Conservation (phyloP, 1,139 yeast species). For the Meyerozyma athensensis region DNA sequence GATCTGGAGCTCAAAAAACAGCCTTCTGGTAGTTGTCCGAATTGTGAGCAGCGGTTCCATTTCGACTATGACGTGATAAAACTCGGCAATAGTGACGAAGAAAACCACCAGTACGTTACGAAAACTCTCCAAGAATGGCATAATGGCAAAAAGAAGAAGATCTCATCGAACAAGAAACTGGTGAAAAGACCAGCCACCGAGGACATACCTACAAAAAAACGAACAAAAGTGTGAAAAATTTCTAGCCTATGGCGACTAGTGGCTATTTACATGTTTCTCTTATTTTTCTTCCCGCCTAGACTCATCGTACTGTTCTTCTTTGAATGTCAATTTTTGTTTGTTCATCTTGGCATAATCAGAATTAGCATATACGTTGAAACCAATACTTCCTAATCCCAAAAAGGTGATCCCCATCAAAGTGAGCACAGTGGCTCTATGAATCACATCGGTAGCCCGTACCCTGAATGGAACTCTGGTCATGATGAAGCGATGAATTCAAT, state of each 20-base stretch:
- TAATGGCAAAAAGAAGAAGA: neutral
- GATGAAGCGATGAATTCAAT: conserved; percentile 14
- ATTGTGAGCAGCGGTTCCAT: conserved; percentile 23
- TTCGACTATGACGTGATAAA: conserved; percentile 29
- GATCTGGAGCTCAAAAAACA: conserved; percentile 3
- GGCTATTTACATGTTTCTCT: neutral
- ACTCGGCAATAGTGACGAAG: conserved; percentile 8
- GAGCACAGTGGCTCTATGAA: conserved; percentile 24
- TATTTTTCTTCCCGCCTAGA: conserved; percentile 14
- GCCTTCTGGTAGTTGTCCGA: conserved; percentile 12
- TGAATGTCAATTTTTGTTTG: conserved; percentile 36
- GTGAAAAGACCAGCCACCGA: neutral
- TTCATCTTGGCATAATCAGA: conserved; percentile 41
- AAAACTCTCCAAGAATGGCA: neutral
- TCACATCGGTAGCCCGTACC: conserved; percentile 33
- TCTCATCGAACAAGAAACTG: neutral
- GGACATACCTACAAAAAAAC: neutral
- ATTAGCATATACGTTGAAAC: conserved; percentile 24
- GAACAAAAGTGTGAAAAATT: conserved; percentile 2
- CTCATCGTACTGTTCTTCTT: conserved; percentile 29
- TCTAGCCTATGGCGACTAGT: neutral
- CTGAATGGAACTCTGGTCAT: conserved; percentile 36
- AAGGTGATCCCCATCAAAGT: conserved; percentile 32
- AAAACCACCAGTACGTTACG: neutral
- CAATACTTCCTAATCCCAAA: conserved; percentile 27